Evolutionary conservation across 768 basidiomycete species (phyloP), one percentile per base, ranked within the genome.

Genomic region (Rossbeevera mucosa): DNA sequence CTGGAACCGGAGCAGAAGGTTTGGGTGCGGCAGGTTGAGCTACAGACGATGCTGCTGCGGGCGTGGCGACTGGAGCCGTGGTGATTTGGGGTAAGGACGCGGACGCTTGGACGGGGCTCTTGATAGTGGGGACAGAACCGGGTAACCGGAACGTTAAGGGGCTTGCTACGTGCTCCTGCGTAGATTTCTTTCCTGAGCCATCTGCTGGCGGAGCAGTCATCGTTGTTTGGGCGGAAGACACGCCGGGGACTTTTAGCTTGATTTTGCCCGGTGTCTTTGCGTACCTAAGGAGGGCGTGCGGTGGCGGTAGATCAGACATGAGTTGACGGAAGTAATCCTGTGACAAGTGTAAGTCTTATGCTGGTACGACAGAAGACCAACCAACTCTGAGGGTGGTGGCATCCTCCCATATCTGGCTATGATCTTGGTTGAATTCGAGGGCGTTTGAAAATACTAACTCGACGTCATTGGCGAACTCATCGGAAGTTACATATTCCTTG

Each of bases 381-480:
- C 77, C 30, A 66, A 89, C 90, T 60, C 82, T 76, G 22, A 93
- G 77, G 3, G 73, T 67, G 18, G 76, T 64, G 18, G 91, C 89
- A 60, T 91, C 88, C 59, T 88, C 82, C 85, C 88, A 92, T 25
- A 93, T 88, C 50, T 71, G 78, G 24, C 86, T 90, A 62, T 87
- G 83, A 25, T 95, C 93, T 62, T 81, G 83, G 60, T 97, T 97
- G 72, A 94, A 97, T 52, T 79, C 71, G 66, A 91, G 76, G 9
- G 93, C 94, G 65, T 97, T 97, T 7, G 82, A 80, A 70, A 94
- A 95, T 22, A 97, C 87, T 38, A 94, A 78, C 60, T 94, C 91
- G 13, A 94, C 86, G 53, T 97, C 94, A 8, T 80, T 81, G 41
- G 86, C 85, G 62, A 94, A 95, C 22, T 87, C 85, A 4, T 78